A percentile compares a stretch with the other conserved stretches of the same genome.
phyloP scores from a whole-genome alignment of 129 eudicot genomes.

The Mikania micrantha region DNA sequence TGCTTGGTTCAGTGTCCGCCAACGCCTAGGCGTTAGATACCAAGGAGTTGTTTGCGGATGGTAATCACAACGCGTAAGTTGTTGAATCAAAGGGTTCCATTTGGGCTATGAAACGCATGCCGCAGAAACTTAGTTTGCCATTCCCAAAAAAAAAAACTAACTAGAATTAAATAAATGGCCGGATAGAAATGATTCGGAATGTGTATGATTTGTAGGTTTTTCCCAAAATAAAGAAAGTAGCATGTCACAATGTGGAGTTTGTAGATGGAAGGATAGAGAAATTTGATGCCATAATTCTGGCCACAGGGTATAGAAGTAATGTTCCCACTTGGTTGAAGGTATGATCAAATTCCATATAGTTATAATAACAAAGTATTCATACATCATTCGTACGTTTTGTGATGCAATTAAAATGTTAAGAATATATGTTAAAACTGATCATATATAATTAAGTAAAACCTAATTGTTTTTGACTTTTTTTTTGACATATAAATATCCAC shows the following conservation, averaged over 20 bases:
- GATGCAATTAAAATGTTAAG: neutral
- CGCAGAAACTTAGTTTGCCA: too few relatives aligned
- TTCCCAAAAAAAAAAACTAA: too few relatives aligned
- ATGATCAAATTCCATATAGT: neutral
- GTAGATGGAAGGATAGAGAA: conserved; percentile 46
- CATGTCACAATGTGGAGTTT: conserved; percentile 38
- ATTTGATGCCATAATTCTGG: conserved; percentile 52
- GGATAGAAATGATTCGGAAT: neutral
- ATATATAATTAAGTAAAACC: too few relatives aligned
- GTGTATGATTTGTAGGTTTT: conserved; percentile 33
- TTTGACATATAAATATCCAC: neutral
- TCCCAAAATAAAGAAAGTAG: conserved; percentile 45
- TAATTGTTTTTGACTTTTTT: too few relatives aligned
- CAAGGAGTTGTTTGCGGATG: too few relatives aligned
- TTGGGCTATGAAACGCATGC: too few relatives aligned
- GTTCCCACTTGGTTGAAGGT: conserved; percentile 63
- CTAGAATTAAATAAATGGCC: too few relatives aligned
- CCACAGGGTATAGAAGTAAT: conserved; percentile 53
- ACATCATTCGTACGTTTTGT: neutral
- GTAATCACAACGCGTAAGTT: too few relatives aligned
- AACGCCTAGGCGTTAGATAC: too few relatives aligned
- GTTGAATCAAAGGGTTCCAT: too few relatives aligned
- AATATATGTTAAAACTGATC: too few relatives aligned
- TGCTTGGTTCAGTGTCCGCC: too few relatives aligned
- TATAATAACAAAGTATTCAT: neutral